Base-by-base conservation (phyloP, 768 basidiomycete species). In the Pisolithus albus region DNA sequence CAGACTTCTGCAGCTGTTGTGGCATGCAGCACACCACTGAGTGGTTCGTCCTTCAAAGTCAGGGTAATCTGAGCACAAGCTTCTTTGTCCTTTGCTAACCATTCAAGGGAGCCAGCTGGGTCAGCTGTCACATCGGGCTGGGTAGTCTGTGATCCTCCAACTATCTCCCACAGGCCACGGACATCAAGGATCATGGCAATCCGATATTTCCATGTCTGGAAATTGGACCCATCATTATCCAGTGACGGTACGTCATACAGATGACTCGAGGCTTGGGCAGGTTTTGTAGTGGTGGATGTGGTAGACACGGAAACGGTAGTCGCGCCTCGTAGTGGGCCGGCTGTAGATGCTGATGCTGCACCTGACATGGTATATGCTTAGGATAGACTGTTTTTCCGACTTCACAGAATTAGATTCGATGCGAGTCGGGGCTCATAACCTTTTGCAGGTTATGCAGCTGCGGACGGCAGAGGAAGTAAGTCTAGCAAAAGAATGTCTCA, bases 31-130 rank as follows among this genome's bases (percentile, higher is more conserved):
- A 65, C 59, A 18, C 58, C 43, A 41, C 47, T 58, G 1, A 64
- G 52, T 0, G 62, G 61, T 30, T 60, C 56, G 23, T 65, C 62
- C 30, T 56, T 56, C 15, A 63, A 49, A 10, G 62, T 64, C 18
- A 64, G 61, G 15, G 46, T 53, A 18, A 64, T 58, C 41, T 65
- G 61, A 13, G 56, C 59, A 3, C 37, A 13, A 1, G 61, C 59
- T 47, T 63, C 58, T 21, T 55, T 47, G 26, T 63, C 54, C 26
- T 30, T 45, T n/a, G 24, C 24, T 7, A 44, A 3, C 47, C 52
- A 53, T 4, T 53, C 26, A 7, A 34, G 16, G 10, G 9, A 10
- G 16, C 16, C 41, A 9, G 24, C 24, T 36, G 46, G 47, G 19
- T 53, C 23, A 26, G 37, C 16, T 7, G 13, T 24, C 5, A 9